phyloP scores from a whole-genome alignment of 202 grass and related monocot species.

The Musa balbisiana region DNA sequence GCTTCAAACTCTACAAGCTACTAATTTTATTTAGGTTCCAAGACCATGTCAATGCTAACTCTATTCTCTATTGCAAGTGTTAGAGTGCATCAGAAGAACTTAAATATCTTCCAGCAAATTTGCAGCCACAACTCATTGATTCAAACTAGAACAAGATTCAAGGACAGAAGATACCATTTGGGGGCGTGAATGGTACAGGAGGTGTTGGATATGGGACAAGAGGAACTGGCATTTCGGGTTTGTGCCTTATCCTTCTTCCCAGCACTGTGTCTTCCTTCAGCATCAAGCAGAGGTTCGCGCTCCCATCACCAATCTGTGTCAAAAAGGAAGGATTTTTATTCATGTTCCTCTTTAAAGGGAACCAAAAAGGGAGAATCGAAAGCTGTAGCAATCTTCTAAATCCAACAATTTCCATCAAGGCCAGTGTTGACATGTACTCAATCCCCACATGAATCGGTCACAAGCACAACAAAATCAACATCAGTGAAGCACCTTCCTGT shows the following conservation, averaged over 20 bases:
- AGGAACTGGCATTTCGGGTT: constrained; percentile 86
- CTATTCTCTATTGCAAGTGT: not conserved
- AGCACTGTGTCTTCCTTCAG: not conserved
- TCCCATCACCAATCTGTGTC: not conserved
- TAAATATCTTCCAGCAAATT: not conserved
- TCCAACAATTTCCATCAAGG: too few relatives aligned
- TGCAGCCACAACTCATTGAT: not conserved
- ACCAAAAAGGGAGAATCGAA: not conserved
- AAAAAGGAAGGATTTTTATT: not conserved
- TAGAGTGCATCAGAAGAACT: not conserved
- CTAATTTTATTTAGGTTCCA: not conserved
- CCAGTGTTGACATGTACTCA: not conserved
- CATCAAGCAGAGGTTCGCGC: not conserved
- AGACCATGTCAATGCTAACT: not conserved
- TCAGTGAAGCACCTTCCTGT: too few relatives aligned
- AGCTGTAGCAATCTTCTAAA: too few relatives aligned
- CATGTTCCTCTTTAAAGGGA: not conserved
- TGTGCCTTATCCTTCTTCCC: not conserved
- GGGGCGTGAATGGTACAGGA: constrained; percentile 60
- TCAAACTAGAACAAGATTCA: not conserved
- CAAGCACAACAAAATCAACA: too few relatives aligned
- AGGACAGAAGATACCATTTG: constrained; percentile 47
- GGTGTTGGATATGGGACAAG: constrained; percentile 75
- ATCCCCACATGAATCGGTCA: not conserved
- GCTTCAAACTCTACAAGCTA: not conserved